Evolutionary conservation across 345 rosid species (phyloP).

Genomic region (Salix caprea): DNA sequence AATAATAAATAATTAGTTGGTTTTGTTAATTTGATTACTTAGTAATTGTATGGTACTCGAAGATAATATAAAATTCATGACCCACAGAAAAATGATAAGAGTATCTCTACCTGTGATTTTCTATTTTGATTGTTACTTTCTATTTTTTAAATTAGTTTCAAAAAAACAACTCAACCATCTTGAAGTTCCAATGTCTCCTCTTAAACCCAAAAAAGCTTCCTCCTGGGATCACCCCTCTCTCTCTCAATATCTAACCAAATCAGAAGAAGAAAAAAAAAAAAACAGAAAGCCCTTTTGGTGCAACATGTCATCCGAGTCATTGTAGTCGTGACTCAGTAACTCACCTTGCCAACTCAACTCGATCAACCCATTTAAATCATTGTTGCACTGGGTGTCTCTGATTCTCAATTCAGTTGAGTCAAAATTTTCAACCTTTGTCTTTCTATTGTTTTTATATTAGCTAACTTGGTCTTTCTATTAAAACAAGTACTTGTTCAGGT

Average conservation of each 20-base stretch:
- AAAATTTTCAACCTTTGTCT: not conserved
- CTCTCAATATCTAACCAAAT: conserved; percentile 12
- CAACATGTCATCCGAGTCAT: conserved; percentile 39
- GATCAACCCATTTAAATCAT: conserved; percentile 49
- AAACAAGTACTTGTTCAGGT: conserved; percentile 82
- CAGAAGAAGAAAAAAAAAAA: not conserved
- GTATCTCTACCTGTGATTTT: too few relatives aligned
- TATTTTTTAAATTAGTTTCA: too few relatives aligned
- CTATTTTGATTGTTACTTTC: too few relatives aligned
- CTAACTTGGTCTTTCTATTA: conserved; percentile 47
- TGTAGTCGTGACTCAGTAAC: conserved; percentile 34
- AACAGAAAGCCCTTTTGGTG: conserved; percentile 5
- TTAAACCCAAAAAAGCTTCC: conserved; percentile 23
- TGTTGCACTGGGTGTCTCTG: conserved; percentile 60
- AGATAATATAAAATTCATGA: too few relatives aligned
- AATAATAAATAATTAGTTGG: too few relatives aligned
- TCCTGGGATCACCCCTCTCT: not conserved
- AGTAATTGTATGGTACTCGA: too few relatives aligned
- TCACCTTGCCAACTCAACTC: conserved; percentile 52
- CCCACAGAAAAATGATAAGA: too few relatives aligned
- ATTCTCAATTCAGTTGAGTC: conserved; percentile 57
- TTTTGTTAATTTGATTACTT: too few relatives aligned
- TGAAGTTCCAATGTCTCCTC: conserved; percentile 11
- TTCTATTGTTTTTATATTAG: conserved; percentile 33
- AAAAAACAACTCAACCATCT: not conserved